Evolutionary conservation across 345 rosid species (phyloP).

Genomic region (Populus nigra): DNA sequence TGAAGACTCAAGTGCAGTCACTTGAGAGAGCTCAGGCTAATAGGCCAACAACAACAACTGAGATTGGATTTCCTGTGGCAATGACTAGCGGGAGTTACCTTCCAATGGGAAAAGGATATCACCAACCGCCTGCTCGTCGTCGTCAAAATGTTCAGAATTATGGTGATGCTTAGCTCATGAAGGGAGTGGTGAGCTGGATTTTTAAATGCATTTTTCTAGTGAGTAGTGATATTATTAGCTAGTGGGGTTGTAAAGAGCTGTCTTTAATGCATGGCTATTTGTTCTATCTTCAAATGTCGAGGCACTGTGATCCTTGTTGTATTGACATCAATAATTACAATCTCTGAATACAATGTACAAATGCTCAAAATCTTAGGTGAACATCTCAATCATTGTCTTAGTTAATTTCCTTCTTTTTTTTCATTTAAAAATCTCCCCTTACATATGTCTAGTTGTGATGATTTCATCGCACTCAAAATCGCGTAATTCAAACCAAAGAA

Average conservation of each 20-base stretch:
- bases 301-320: conserved; percentile 13
- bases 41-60: conserved; percentile 19
- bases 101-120: conserved; percentile 22
- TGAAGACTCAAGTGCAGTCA: conserved; percentile 62
- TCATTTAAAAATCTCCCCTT: not conserved
- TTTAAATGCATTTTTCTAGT: not conserved
- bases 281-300: not conserved
- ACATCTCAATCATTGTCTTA: conserved; percentile 1
- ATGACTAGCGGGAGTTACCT: conserved; percentile 33
- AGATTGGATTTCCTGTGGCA: conserved; percentile 39
- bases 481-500: conserved; percentile 19
- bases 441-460: not conserved
- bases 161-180: conserved; percentile 22
- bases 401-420: not conserved
- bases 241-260: conserved; percentile 12
- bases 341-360: not conserved
- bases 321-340: conserved; percentile 13
- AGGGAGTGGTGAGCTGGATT: not conserved
- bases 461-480: conserved; percentile 10
- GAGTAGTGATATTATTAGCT: not conserved
- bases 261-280: conserved; percentile 1
- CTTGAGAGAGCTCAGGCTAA: conserved; percentile 42
- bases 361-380: conserved; percentile 15
- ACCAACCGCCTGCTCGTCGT: conserved; percentile 6
- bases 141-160: conserved; percentile 16